These are phyloP conservation scores for Corymbia citriodora DNA, from an alignment of 441 rosid genomes.

Conservation along the genomic window DNA sequence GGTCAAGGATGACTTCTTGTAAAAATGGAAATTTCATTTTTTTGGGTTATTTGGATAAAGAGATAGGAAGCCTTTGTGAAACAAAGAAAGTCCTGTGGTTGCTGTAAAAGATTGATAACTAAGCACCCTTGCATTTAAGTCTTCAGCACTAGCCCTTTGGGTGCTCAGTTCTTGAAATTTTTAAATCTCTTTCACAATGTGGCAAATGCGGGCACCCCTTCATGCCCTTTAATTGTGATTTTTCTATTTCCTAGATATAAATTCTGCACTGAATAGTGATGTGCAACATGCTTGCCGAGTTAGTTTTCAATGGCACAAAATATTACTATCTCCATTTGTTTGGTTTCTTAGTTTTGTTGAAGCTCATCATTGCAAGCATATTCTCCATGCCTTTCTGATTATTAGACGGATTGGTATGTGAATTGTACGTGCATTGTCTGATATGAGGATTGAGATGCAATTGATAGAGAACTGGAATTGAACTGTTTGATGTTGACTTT, in stretches of 20 bases:
- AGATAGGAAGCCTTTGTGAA: neutral
- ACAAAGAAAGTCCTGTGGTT: neutral
- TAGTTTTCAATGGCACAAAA: neutral
- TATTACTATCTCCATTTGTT: neutral
- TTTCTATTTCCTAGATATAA: neutral
- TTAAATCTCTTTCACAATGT: neutral
- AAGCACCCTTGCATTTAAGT: neutral
- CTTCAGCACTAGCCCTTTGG: neutral
- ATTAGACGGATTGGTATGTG: neutral
- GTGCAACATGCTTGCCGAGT: neutral
- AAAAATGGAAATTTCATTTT: neutral
- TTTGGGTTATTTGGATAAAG: neutral
- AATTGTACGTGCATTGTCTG: neutral
- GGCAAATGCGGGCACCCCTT: neutral
- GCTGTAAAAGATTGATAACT: neutral
- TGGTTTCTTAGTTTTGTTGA: neutral
- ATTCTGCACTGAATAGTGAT: neutral
- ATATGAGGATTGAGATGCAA: neutral
- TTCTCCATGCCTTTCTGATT: neutral
- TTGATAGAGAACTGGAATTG: neutral
- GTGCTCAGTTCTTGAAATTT: neutral
- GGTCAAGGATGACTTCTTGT: neutral
- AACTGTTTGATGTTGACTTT: neutral
- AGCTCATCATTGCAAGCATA: neutral
- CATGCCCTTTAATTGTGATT: neutral